Percentiles rank a stretch among this genome's conserved stretches.
Evolutionary conservation across 352 stramenopile species (phyloP).

Genomic region (Globisporangium mamillatum): DNA sequence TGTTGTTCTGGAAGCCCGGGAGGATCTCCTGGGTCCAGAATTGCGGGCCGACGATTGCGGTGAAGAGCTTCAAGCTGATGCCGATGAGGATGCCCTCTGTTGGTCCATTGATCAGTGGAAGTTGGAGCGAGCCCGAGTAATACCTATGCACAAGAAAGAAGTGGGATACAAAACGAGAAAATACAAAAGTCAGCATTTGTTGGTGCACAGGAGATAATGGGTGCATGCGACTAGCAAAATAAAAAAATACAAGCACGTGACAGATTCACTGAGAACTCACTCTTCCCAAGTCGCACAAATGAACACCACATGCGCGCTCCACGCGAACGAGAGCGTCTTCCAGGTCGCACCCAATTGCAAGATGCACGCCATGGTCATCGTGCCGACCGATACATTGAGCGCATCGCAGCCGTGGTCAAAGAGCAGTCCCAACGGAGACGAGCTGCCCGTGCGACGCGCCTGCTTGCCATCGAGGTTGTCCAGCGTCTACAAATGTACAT

Average conservation of each 20-base stretch:
- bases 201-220: background rate
- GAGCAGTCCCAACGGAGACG: conserved; percentile 73
- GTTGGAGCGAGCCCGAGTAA: conserved; percentile 92
- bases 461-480: conserved; percentile 88
- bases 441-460: conserved; percentile 73
- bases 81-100: conserved; percentile 94
- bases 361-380: conserved; percentile 78
- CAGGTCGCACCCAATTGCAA: conserved; percentile 76
- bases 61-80: conserved; percentile 74
- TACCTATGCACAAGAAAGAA: conserved; percentile 46
- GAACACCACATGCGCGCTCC: conserved; percentile 80
- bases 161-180: too few relatives aligned
- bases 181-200: background rate
- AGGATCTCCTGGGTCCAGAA: conserved; percentile 74
- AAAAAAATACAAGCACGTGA: background rate
- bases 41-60: conserved; percentile 45
- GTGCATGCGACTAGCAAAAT: background rate
- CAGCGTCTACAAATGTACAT: conserved; percentile 39
- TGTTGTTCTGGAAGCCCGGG: conserved; percentile 78
- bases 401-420: conserved; percentile 87
- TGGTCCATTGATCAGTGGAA: conserved; percentile 96
- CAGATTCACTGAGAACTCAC: conserved; percentile 24
- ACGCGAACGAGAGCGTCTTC: conserved; percentile 69
- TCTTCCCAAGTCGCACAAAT: conserved; percentile 89
- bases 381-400: conserved; percentile 79